Conservation (phyloP, 169 alveolate species). For the Plasmodium sp. region DNA sequence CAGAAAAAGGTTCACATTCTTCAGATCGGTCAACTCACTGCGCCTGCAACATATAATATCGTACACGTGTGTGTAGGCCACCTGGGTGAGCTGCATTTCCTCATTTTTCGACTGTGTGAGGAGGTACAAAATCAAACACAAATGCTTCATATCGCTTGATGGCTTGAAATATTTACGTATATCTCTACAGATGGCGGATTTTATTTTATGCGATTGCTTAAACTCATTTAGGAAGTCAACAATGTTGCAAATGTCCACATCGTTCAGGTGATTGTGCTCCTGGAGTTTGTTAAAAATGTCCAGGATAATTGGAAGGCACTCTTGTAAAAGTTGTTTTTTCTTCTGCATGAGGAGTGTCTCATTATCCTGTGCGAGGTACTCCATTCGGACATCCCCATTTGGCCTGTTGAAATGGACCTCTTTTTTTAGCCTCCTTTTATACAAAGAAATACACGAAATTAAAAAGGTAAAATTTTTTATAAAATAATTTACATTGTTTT, state of each 20-base stretch:
- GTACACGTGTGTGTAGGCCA: slow-evolving; percentile 40
- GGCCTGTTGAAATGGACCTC: neutral
- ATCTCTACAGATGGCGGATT: slow-evolving; percentile 7
- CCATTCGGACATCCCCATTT: neutral
- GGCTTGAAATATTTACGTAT: slow-evolving; percentile 45
- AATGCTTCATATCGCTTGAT: slow-evolving; percentile 37
- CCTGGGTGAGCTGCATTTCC: neutral
- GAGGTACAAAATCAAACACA: slow-evolving; percentile 64
- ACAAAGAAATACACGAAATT: slow-evolving; percentile 65
- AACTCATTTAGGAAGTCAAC: slow-evolving; percentile 71
- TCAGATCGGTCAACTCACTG: slow-evolving; percentile 21
- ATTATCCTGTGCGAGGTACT: neutral
- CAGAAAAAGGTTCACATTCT: slow-evolving; percentile 52
- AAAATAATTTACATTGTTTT: slow-evolving; percentile 28
- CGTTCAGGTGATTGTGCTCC: slow-evolving; percentile 14
- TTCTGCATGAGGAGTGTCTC: neutral
- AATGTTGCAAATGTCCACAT: slow-evolving; percentile 60
- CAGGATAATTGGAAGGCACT: slow-evolving; percentile 26
- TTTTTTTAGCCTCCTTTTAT: slow-evolving; percentile 51
- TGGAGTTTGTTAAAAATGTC: slow-evolving; percentile 34
- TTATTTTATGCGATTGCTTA: slow-evolving; percentile 36
- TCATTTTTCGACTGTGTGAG: neutral
- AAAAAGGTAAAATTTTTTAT: slow-evolving; percentile 54
- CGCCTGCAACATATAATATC: slow-evolving; percentile 20
- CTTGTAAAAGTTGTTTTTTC: slow-evolving; percentile 11